phyloP scores from a whole-genome alignment of 2,329 filamentous ascomycete genomes.

The Apiospora kogelbergensis region DNA sequence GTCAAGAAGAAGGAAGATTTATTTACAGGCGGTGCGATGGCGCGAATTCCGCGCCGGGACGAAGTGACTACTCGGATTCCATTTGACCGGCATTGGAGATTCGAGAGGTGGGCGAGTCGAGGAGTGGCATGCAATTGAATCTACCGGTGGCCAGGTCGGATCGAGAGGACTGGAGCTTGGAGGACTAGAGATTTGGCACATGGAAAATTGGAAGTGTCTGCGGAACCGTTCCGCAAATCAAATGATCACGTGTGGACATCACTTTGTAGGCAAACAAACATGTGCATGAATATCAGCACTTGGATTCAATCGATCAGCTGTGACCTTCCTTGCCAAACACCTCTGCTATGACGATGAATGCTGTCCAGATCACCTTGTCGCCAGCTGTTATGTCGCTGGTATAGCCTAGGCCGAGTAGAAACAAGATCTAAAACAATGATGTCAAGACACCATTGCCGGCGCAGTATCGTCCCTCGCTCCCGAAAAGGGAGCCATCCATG shows the following conservation, averaged over 20 bases:
- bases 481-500: background rate
- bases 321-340: background rate
- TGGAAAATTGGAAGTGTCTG: background rate
- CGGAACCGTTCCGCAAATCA: background rate
- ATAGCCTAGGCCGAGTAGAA: background rate
- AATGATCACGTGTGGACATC: background rate
- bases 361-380: background rate
- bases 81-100: constrained; percentile 14
- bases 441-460: background rate
- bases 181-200: background rate
- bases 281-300: background rate
- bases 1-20: too few relatives aligned
- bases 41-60: constrained; percentile 50
- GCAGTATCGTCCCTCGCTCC: background rate
- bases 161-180: too few relatives aligned
- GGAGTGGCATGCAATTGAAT: background rate
- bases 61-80: constrained; percentile 30
- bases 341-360: background rate
- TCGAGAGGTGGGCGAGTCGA: background rate
- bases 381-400: background rate
- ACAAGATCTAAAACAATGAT: background rate
- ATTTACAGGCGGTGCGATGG: constrained; percentile 51
- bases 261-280: too few relatives aligned
- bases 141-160: background rate
- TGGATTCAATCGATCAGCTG: background rate